Evolutionary conservation across 257 asterid genomes (phyloP).

Genomic region (Handroanthus guayacan): DNA sequence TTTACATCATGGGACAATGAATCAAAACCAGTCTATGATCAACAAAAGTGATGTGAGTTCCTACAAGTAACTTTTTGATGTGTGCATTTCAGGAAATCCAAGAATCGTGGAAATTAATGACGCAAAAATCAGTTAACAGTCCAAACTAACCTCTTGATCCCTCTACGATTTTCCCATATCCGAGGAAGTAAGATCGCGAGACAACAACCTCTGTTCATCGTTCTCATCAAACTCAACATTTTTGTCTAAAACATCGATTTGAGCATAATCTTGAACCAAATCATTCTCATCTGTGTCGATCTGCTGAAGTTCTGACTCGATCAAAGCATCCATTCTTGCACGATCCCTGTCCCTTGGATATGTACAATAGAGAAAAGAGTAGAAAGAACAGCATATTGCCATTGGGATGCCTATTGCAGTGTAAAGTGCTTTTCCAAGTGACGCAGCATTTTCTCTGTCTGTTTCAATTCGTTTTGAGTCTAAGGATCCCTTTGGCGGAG

Average conservation of each 20-base stretch:
- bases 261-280: constrained; percentile 40
- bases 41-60: background rate
- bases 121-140: background rate
- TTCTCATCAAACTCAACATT: constrained; percentile 50
- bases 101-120: background rate
- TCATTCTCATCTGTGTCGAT: constrained; percentile 44
- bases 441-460: constrained; percentile 78
- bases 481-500: constrained; percentile 50
- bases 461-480: constrained; percentile 52
- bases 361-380: constrained; percentile 77
- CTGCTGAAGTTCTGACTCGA: constrained; percentile 63
- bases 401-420: constrained; percentile 88
- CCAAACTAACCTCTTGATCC: constrained; percentile 30
- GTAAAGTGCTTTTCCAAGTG: constrained; percentile 92
- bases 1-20: background rate
- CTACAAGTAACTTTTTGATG: background rate
- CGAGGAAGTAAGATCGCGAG: constrained; percentile 38
- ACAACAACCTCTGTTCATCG: constrained; percentile 60
- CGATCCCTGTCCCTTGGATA: constrained; percentile 87
- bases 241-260: constrained; percentile 39
- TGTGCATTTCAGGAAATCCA: background rate
- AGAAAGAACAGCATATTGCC: constrained; percentile 66
- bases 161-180: constrained; percentile 37
- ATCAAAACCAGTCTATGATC: background rate
- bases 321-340: constrained; percentile 72